These are phyloP conservation scores for Hyphodiscus sp. DNA, from an alignment of 2,329 filamentous ascomycete species.

Conservation along the genomic window DNA sequence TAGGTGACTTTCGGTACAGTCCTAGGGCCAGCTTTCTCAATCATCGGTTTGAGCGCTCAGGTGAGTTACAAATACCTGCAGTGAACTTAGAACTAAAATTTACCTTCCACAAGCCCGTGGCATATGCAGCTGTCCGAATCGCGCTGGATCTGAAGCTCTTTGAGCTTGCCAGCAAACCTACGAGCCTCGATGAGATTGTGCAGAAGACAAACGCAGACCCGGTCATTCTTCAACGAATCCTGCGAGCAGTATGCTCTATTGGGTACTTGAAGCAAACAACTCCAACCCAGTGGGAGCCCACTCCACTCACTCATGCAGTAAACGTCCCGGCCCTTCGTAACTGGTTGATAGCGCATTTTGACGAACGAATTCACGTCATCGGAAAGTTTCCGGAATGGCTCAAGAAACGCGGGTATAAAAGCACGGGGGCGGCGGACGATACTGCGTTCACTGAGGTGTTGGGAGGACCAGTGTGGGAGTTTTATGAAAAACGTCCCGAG, in stretches of 20 bases:
- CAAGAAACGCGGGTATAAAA: neutral
- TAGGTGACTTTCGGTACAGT: neutral
- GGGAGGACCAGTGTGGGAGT: neutral
- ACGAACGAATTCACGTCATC: neutral
- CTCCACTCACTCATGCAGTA: neutral
- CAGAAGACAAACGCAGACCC: neutral
- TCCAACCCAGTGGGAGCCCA: neutral
- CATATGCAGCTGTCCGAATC: neutral
- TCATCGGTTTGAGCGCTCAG: neutral
- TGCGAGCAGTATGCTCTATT: neutral
- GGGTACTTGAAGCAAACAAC: neutral
- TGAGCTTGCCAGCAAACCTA: neutral
- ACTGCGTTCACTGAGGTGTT: neutral
- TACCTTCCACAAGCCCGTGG: neutral
- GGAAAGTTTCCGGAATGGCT: neutral
- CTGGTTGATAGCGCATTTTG: neutral
- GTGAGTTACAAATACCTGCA: neutral
- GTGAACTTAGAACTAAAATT: neutral
- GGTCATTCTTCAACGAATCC: neutral
- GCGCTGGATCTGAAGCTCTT: neutral
- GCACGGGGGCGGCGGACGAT: neutral
- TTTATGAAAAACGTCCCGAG: neutral
- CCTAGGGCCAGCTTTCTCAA: neutral
- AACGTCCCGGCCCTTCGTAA: neutral
- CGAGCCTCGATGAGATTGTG: neutral